phyloP scores from a whole-genome alignment of 805 yeast genomes.

The Wickerhamomyces chaumierensis region DNA sequence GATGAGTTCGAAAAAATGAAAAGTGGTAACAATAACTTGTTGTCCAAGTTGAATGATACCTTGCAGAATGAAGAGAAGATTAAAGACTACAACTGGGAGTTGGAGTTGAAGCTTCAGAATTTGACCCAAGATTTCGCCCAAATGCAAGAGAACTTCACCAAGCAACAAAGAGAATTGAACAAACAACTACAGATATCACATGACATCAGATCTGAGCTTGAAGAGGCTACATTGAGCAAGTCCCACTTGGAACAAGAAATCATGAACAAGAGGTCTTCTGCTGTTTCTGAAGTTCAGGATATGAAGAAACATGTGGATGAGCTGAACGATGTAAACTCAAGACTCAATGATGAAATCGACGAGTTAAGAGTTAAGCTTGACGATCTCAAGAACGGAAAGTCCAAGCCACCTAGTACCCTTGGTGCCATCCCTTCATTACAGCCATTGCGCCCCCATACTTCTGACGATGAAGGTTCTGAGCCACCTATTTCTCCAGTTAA shows the following conservation, averaged over 20 bases:
- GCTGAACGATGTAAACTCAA: constrained; percentile 61
- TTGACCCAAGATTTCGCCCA: constrained; percentile 20
- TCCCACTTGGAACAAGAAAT: constrained; percentile 29
- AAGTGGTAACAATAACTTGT: constrained; percentile 9
- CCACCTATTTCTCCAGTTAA: constrained; percentile 26
- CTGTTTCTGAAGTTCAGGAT: constrained; percentile 32
- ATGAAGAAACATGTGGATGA: constrained; percentile 42
- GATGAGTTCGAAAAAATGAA: constrained; percentile 29
- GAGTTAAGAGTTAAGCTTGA: constrained; percentile 14
- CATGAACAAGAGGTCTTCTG: constrained; percentile 23
- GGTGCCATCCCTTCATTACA: constrained; percentile 13
- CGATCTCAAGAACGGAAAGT: constrained; percentile 1
- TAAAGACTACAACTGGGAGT: constrained; percentile 55
- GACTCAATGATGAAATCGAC: constrained; percentile 32
- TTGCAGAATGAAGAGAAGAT: constrained; percentile 31
- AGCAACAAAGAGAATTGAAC: constrained; percentile 28
- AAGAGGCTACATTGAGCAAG: constrained; percentile 30
- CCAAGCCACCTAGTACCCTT: constrained; percentile 6
- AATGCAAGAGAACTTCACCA: constrained; percentile 31
- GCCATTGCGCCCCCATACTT: constrained; percentile 18
- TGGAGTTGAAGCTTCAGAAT: constrained; percentile 40
- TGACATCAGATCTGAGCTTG: constrained; percentile 36
- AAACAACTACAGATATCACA: constrained; percentile 25
- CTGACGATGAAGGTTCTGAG: constrained; percentile 27
- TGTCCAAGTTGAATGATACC: constrained; percentile 16